A percentile compares a stretch with the other conserved stretches of the same genome.
These are phyloP conservation scores for Aquilaria yunnanensis DNA, from an alignment of 345 rosid species.

Conservation along the genomic window DNA sequence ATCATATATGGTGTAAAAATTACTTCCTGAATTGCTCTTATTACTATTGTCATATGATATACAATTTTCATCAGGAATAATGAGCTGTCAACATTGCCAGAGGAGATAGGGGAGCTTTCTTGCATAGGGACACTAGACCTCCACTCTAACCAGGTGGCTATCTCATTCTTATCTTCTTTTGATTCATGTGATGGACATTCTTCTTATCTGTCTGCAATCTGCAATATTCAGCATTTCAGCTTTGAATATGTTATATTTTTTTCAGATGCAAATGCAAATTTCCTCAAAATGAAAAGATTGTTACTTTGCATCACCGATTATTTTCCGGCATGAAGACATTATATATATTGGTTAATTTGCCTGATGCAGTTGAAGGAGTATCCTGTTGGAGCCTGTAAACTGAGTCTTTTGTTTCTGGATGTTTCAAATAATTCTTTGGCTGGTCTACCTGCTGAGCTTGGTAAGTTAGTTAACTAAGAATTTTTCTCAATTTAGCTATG, in stretches of 20 bases:
- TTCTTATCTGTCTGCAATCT: not conserved
- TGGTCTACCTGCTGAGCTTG: constrained; percentile 84
- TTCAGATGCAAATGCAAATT: too few species aligned
- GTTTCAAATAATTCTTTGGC: constrained; percentile 88
- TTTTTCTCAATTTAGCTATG: constrained; percentile 8
- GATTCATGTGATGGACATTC: not conserved
- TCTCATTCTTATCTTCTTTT: constrained; percentile 10
- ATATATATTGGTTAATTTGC: constrained; percentile 12
- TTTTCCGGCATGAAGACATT: too few species aligned
- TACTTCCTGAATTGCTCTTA: too few species aligned
- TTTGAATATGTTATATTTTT: too few species aligned
- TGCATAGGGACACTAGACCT: constrained; percentile 77
- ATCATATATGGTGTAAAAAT: too few species aligned
- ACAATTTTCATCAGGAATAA: constrained; percentile 48
- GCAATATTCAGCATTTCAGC: too few species aligned
- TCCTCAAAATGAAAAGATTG: too few species aligned
- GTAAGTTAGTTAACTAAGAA: constrained; percentile 34
- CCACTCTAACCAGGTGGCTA: constrained; percentile 71
- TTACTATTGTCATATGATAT: too few species aligned
- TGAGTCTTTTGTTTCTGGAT: constrained; percentile 71
- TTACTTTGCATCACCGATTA: too few species aligned
- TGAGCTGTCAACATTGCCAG: constrained; percentile 55
- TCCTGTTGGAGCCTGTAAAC: constrained; percentile 72
- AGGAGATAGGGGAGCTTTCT: constrained; percentile 61
- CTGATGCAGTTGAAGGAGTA: constrained; percentile 76